phyloP scores from a whole-genome alignment of 176 grass and related monocot species.

The Secale cereale region DNA sequence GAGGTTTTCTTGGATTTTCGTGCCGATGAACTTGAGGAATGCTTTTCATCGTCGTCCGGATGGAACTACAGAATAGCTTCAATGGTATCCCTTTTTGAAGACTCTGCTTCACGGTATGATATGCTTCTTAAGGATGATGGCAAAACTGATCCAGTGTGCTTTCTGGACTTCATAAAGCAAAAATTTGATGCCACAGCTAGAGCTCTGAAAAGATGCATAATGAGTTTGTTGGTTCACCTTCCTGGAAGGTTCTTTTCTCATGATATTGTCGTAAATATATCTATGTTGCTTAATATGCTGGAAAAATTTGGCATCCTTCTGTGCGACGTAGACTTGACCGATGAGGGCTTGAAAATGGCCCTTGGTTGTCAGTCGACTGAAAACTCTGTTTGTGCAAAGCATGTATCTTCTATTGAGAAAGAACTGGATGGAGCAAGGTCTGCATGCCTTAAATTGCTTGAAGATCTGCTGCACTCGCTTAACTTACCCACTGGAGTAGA shows the following conservation, averaged over 20 bases:
- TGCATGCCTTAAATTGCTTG: constrained; percentile 40
- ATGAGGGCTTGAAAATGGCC: constrained; percentile 31
- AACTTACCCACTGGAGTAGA: constrained; percentile 19
- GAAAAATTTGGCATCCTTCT: constrained; percentile 29
- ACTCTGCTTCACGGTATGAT: constrained; percentile 42
- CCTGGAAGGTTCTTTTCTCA: constrained; percentile 38
- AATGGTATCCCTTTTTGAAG: constrained; percentile 53
- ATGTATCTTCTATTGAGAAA: constrained; percentile 4
- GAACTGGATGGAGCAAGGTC: constrained; percentile 30
- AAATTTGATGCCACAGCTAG: constrained; percentile 30
- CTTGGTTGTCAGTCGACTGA: constrained; percentile 23
- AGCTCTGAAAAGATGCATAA: constrained; percentile 44
- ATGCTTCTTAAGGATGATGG: constrained; percentile 30
- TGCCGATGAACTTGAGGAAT: constrained; percentile 45
- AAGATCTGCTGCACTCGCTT: constrained; percentile 32
- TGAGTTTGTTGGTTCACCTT: constrained; percentile 49
- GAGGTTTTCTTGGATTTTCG: constrained; percentile 79
- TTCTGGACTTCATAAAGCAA: constrained; percentile 51
- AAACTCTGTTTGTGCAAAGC: not conserved
- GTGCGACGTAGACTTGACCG: constrained; percentile 25
- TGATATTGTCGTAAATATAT: constrained; percentile 29
- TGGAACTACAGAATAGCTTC: constrained; percentile 46
- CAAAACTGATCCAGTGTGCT: not conserved
- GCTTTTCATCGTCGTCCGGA: constrained; percentile 46
- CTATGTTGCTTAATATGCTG: constrained; percentile 31